A percentile compares a stretch with the other conserved stretches of the same genome.
Conservation (phyloP, 805 yeast species). For the Kluyveromyces siamensis region DNA sequence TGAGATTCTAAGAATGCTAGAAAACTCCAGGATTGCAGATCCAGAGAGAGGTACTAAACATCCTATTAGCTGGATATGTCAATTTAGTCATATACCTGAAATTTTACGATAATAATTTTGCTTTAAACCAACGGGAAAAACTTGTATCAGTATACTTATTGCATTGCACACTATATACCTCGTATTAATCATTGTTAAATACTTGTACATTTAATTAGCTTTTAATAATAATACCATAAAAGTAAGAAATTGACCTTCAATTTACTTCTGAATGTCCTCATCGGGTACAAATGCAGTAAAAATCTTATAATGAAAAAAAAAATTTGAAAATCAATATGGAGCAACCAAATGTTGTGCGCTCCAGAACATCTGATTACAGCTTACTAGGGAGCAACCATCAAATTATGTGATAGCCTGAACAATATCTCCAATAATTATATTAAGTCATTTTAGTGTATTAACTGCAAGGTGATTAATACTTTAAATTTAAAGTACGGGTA, state of each 20-base stretch:
- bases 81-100: conserved; percentile 30
- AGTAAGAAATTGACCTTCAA: background rate
- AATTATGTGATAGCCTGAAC: no score
- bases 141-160: background rate
- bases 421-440: no score
- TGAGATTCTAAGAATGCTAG: conserved; percentile 38
- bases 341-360: background rate
- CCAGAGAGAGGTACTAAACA: conserved; percentile 34
- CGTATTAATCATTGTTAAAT: background rate
- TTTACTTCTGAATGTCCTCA: no score
- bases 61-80: conserved; percentile 38
- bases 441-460: no score
- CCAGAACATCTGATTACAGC: no score
- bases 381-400: no score
- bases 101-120: background rate
- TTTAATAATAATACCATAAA: background rate
- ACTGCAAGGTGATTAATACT: background rate
- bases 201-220: background rate
- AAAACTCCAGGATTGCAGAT: conserved; percentile 35
- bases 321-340: no score
- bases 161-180: background rate
- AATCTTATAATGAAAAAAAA: no score
- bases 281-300: no score
- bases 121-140: background rate
- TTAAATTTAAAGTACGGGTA: background rate